Base-by-base conservation (phyloP, 345 rosid species). In the Lumnitzera racemosa region DNA sequence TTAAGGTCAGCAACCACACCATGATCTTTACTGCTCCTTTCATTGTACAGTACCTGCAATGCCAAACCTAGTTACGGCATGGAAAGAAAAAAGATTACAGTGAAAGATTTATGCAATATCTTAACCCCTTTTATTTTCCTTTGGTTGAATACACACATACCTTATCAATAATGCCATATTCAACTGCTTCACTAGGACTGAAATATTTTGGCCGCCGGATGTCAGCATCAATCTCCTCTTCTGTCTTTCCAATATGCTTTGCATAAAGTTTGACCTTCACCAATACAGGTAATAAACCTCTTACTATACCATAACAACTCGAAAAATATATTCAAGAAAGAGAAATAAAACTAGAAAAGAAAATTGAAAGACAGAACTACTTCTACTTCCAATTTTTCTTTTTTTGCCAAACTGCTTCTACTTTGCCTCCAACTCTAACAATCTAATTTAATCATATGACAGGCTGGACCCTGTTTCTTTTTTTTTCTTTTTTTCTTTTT, bases 121-220 rank as follows among this genome's bases (percentile, higher is more conserved):
- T 20, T 20, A 20, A 0, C 20, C 20, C 20, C 20, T 20, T 20
- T 20, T 20, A 20, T 20, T 20, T 20, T 20, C 20, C 20, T 20
- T 20, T 20, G 20, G 20, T 20, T 20, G 20, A 20, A 20, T 20
- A 20, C 20, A n/a, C 36, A 51, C 36, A 67, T 57, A 87, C 97
- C 96, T 87, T 87, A 75, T 90, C 99, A 59, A 91, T 87, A 82
- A 90, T 80, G 68, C 96, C 96, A 53, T 90, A 90, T 78, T 87
- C 97, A 78, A 94, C 83, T 24, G 82, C 92, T 68, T 86, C 92
- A 20, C 80, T 67, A 17, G 92, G 88, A 65, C 73, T 79, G 61
- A 82, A 94, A 66, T 89, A 94, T 80, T 94, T 87, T 3, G 99
- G 97, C 15, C 90, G 84, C 64, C 80, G 76, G 68, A 78, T 81